Conservation (phyloP, 257 asterid genomes). For the Rubia yunnanensis region DNA sequence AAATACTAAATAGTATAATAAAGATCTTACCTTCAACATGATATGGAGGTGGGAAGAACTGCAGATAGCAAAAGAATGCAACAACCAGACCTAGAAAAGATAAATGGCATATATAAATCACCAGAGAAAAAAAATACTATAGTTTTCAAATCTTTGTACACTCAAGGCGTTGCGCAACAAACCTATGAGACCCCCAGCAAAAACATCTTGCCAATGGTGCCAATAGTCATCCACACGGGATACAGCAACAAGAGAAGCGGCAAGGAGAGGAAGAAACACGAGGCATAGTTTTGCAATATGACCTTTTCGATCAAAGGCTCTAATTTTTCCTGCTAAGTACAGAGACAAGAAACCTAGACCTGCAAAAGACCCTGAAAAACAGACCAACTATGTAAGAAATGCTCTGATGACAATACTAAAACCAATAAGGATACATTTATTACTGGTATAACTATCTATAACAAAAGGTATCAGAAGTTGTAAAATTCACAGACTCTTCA, state of each 20-base stretch:
- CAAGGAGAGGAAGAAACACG: conserved; percentile 56
- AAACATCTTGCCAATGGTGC: conserved; percentile 98
- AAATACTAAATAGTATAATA: conserved; percentile 10
- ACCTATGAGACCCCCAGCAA: conserved; percentile 83
- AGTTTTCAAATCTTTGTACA: neutral
- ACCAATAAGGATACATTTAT: neutral
- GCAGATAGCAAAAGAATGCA: conserved; percentile 85
- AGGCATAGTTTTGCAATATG: conserved; percentile 78
- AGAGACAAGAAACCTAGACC: conserved; percentile 75
- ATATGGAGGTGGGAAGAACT: conserved; percentile 91
- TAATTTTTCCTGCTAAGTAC: conserved; percentile 67
- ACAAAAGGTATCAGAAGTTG: no score
- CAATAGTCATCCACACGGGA: conserved; percentile 94
- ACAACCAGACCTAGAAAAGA: conserved; percentile 59
- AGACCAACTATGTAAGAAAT: neutral
- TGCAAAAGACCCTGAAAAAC: conserved; percentile 72
- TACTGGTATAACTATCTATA: neutral
- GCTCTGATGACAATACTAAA: neutral
- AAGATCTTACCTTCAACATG: conserved; percentile 56
- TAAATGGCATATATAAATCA: neutral
- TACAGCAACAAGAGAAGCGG: conserved; percentile 68
- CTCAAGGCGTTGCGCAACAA: conserved; percentile 3
- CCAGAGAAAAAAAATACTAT: neutral
- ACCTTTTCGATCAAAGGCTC: conserved; percentile 69
- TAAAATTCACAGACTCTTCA: neutral